phyloP scores from a whole-genome alignment of 306 rosid species.

The Ochetophila trinervis region DNA sequence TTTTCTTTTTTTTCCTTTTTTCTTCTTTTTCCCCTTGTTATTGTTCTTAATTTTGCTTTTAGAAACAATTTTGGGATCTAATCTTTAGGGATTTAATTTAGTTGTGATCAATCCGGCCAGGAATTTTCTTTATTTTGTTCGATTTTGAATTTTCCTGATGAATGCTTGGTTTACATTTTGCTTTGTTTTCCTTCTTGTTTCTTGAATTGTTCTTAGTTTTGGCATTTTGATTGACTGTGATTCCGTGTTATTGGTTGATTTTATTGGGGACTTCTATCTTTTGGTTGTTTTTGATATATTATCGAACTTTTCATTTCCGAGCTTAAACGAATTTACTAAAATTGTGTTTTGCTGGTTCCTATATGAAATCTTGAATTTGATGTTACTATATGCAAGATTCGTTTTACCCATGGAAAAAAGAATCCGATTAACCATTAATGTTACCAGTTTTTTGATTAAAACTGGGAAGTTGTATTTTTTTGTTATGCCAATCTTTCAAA shows the following conservation, averaged over 20 bases:
- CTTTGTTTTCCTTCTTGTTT: background rate
- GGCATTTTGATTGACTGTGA: too few relatives aligned
- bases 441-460: background rate
- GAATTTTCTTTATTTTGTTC: background rate
- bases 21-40: background rate
- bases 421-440: background rate
- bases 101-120: background rate
- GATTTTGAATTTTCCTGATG: background rate
- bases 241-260: background rate
- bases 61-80: background rate
- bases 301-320: background rate
- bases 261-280: background rate
- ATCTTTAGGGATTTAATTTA: background rate
- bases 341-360: background rate
- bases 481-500: too few relatives aligned
- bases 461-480: background rate
- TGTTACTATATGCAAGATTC: slow-evolving; percentile 1
- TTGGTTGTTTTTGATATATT: background rate
- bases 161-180: background rate
- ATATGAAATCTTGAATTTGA: background rate
- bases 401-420: background rate
- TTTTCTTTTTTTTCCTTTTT: background rate
- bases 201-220: too few relatives aligned
- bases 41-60: background rate
- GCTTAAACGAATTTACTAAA: background rate